A percentile compares a stretch with the other conserved stretches of the same genome.
Conservation (phyloP, 352 stramenopile genomes). For the Phytopythium ostracodes region DNA sequence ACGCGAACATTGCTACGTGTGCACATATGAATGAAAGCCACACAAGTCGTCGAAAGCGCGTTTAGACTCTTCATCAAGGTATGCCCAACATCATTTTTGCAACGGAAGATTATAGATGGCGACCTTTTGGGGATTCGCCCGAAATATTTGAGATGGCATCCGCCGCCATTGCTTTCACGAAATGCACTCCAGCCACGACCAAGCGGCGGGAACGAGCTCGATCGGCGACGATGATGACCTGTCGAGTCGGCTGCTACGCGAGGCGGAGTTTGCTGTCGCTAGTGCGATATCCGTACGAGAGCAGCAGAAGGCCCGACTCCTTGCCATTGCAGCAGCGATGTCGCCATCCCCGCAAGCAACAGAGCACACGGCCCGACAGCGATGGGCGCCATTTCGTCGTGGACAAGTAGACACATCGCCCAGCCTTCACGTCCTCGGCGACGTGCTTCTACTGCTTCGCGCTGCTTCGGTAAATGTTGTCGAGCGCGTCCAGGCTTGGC, state of each 20-base stretch:
- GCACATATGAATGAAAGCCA: no score
- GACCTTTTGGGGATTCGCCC: neutral
- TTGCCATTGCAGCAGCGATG: slow-evolving; percentile 18
- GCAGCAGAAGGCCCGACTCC: slow-evolving; percentile 39
- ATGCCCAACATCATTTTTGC: neutral
- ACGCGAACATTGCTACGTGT: no score
- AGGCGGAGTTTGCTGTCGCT: slow-evolving; percentile 32
- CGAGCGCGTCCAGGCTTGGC: slow-evolving; percentile 39
- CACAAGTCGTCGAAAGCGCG: no score
- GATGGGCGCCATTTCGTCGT: neutral
- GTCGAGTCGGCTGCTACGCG: slow-evolving; percentile 10
- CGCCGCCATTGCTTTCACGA: neutral
- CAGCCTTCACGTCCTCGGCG: slow-evolving; percentile 51
- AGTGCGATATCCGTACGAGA: slow-evolving; percentile 49
- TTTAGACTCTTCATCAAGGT: no score
- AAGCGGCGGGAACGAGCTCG: neutral
- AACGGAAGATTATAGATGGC: neutral
- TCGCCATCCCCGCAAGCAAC: slow-evolving; percentile 1
- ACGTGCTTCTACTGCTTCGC: slow-evolving; percentile 46
- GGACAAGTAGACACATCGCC: neutral
- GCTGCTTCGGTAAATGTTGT: slow-evolving; percentile 56
- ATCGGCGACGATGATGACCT: neutral
- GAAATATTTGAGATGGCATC: neutral
- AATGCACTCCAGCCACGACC: neutral
- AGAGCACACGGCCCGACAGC: neutral